A percentile compares a stretch with the other conserved stretches of the same genome.
These are phyloP conservation scores for Microthlaspi erraticum DNA, from an alignment of 345 rosid species.

Conservation along the genomic window DNA sequence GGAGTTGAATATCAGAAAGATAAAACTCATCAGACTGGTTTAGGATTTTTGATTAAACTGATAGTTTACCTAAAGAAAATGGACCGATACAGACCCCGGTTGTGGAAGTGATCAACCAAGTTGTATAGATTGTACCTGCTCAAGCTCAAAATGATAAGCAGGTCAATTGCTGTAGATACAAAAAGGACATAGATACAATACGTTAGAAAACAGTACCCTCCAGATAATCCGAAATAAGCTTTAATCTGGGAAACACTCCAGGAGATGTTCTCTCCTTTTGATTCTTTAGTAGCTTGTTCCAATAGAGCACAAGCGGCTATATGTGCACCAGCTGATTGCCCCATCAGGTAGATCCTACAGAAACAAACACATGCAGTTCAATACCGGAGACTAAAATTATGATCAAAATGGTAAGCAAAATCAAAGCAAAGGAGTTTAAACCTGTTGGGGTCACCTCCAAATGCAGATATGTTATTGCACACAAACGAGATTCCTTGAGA, in stretches of 20 bases:
- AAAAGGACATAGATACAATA: background rate
- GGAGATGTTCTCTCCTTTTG: constrained; percentile 60
- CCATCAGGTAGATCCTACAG: constrained; percentile 89
- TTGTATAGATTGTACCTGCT: constrained; percentile 85
- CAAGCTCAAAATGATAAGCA: constrained; percentile 16
- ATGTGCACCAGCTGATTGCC: constrained; percentile 99
- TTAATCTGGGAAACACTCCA: constrained; percentile 86
- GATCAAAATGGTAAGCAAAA: constrained; percentile 7
- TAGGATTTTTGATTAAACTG: background rate
- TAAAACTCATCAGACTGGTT: constrained; percentile 1
- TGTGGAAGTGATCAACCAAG: constrained; percentile 83
- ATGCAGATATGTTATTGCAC: constrained; percentile 72
- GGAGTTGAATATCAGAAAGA: background rate
- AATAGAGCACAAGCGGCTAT: constrained; percentile 85
- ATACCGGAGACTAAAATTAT: constrained; percentile 21
- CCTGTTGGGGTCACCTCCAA: constrained; percentile 97
- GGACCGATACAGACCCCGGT: constrained; percentile 85
- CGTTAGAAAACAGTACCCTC: constrained; percentile 61
- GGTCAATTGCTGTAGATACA: background rate
- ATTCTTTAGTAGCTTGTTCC: constrained; percentile 91
- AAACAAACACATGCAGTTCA: constrained; percentile 26
- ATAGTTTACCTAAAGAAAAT: constrained; percentile 71
- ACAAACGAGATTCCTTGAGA: constrained; percentile 92
- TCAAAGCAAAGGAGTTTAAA: constrained; percentile 40
- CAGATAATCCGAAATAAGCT: constrained; percentile 89